Base-by-base conservation (phyloP, 2,329 filamentous ascomycete genomes). In the Colletotrichum melonis region DNA sequence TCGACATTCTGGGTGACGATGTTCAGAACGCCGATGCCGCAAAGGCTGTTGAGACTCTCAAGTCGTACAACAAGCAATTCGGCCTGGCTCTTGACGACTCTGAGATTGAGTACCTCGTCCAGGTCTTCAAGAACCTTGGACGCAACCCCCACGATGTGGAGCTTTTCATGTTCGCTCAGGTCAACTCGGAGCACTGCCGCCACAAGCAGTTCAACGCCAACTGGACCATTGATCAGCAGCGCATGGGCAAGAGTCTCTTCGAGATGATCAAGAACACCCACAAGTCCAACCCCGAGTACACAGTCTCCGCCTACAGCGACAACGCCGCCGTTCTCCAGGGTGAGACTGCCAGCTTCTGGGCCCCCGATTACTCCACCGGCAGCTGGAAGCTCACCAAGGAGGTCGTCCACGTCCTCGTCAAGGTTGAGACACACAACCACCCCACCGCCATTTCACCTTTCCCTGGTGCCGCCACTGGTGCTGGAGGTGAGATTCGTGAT, bases 131-230 rank as follows among this genome's bases (percentile, higher is more conserved):
- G 65, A 77, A 77, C 59, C 79, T 81, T 22, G 89, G 91, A 75
- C 86, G 92, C 49, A 86, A 89, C 62, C 94, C 94, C 1, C 92
- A 95, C 74, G 97, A 98, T 81, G 94, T 98, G 57, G 97, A 99
- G 85, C 88, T 98, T 26, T 98, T 98, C 88, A 98, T 98, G 97
- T 99, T 98, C 82, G 96, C 96, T 19, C 97, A 99, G 84, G 96
- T 99, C 81, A 98, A 98, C 86, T 98, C 96, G 3, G 97, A 99
- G 87, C 96, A 98, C 84, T 98, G 88, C 77, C 87, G 88, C 28
- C 88, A 90, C 82, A 97, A 98, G 87, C 94, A 97, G 78, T 99
- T 99, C 89, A 99, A 99, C 83, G 95, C 97, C 32, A 92, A 92
- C 72, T 99, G 97, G 95, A 97, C 92, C 19, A 97, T 99, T 78